Conservation (phyloP, 805 yeast genomes). For the Candida sanyiensis region DNA sequence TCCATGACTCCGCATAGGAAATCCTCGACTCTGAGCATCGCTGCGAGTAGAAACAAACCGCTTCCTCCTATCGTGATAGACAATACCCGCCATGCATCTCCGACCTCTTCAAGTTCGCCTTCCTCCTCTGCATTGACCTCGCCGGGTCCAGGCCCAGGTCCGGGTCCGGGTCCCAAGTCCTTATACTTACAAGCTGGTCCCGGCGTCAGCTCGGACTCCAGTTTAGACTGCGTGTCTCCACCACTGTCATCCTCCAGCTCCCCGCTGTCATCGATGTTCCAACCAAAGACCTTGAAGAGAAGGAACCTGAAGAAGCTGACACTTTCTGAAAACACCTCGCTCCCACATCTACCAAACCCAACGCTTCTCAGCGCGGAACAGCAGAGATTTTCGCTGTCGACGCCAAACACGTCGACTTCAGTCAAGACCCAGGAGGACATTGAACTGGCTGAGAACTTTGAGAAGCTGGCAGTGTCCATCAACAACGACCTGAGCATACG, state of each 20-base stretch:
- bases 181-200: neutral
- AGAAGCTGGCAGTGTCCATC: constrained; percentile 46
- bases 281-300: constrained; percentile 46
- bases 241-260: constrained; percentile 3
- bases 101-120: constrained; percentile 4
- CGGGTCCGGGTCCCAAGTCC: neutral
- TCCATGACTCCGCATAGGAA: constrained; percentile 18
- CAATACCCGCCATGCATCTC: neutral
- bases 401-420: constrained; percentile 7
- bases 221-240: neutral
- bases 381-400: constrained; percentile 3
- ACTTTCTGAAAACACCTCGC: constrained; percentile 24
- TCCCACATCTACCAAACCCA: constrained; percentile 14
- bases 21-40: constrained; percentile 23
- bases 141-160: too few species aligned
- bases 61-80: constrained; percentile 24
- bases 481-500: constrained; percentile 48
- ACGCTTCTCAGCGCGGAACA: constrained; percentile 1
- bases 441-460: constrained; percentile 38
- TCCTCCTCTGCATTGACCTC: too few species aligned
- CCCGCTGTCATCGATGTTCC: constrained; percentile 23
- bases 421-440: constrained; percentile 22
- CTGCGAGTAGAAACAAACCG: constrained; percentile 25
- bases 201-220: neutral
- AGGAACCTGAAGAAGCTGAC: constrained; percentile 55